phyloP scores from a whole-genome alignment of 352 stramenopile species.

The Pythium aristosporum region DNA sequence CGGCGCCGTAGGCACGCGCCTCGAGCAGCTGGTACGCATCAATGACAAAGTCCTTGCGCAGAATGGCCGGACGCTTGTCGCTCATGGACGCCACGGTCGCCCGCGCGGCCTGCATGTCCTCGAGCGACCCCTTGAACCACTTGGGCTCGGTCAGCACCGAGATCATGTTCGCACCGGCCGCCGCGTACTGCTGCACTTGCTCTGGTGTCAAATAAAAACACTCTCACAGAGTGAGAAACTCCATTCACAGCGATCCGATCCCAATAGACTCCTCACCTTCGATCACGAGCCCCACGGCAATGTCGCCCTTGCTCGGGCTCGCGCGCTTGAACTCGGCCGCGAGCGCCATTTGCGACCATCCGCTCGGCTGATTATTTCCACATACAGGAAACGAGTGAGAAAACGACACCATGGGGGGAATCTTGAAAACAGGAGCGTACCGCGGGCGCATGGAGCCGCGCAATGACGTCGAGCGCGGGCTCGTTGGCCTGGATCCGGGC shows the following conservation, averaged over 20 bases:
- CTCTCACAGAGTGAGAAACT: not conserved
- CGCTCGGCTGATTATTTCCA: conserved; percentile 37
- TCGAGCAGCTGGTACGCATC: conserved; percentile 95
- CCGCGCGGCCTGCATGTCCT: conserved; percentile 71
- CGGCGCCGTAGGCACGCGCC: conserved; percentile 92
- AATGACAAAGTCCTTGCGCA: conserved; percentile 96
- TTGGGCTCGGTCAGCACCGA: conserved; percentile 97
- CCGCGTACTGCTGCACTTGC: conserved; percentile 90
- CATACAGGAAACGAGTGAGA: not conserved
- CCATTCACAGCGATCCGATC: too few species aligned
- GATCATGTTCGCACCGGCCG: conserved; percentile 94
- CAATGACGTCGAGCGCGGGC: conserved; percentile 83
- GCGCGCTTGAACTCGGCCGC: conserved; percentile 99
- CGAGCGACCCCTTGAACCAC: conserved; percentile 96
- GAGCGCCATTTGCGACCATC: conserved; percentile 86
- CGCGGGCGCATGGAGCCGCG: conserved; percentile 77
- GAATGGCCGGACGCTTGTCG: conserved; percentile 58
- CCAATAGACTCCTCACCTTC: too few species aligned
- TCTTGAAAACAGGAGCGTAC: conserved; percentile 30
- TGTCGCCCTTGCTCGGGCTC: conserved; percentile 97
- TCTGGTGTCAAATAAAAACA: conserved; percentile 32
- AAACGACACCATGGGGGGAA: not conserved
- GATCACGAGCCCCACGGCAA: conserved; percentile 77
- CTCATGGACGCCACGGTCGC: conserved; percentile 44
- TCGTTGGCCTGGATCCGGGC: conserved; percentile 84